These are phyloP conservation scores for Bacidia gigantensis DNA, from an alignment of 495 filamentous ascomycete species.

Conservation along the genomic window DNA sequence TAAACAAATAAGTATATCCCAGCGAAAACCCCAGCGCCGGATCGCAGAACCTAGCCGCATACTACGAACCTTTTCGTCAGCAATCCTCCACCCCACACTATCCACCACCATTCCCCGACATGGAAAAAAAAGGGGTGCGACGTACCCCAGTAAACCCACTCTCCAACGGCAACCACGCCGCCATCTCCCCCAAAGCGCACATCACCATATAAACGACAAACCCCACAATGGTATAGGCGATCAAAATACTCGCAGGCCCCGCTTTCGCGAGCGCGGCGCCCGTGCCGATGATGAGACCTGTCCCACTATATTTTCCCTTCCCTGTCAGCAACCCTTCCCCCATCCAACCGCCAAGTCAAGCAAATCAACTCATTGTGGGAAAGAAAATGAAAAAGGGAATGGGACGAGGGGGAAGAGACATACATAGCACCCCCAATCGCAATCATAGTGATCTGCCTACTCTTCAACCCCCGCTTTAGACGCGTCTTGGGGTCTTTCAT, in stretches of 20 bases:
- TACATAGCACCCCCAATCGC: slow-evolving; percentile 52
- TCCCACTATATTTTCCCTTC: slow-evolving; percentile 28
- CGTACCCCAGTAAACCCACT: slow-evolving; percentile 40
- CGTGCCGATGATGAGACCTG: slow-evolving; percentile 29
- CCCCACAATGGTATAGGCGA: slow-evolving; percentile 51
- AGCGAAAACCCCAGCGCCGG: slow-evolving; percentile 55
- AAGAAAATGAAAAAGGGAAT: background rate
- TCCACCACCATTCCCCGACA: background rate
- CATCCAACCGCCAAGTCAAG: background rate
- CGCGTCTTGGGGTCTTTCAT: slow-evolving; percentile 1
- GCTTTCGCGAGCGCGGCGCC: slow-evolving; percentile 18
- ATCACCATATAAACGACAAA: slow-evolving; percentile 53
- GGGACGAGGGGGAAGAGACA: background rate
- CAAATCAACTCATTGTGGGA: background rate
- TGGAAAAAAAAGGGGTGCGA: background rate
- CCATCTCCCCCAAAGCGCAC: slow-evolving; percentile 56
- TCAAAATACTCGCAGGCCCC: slow-evolving; percentile 59
- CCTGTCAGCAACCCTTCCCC: background rate
- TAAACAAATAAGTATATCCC: slow-evolving; percentile 51
- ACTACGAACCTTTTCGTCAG: slow-evolving; percentile 22
- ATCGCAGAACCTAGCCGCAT: slow-evolving; percentile 47
- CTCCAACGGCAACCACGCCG: slow-evolving; percentile 48
- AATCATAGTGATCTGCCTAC: slow-evolving; percentile 51
- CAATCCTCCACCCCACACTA: background rate
- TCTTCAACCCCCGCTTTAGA: slow-evolving; percentile 22